Conservation (phyloP, 2,329 filamentous ascomycete genomes). For the Fusarium brachygibbosum region DNA sequence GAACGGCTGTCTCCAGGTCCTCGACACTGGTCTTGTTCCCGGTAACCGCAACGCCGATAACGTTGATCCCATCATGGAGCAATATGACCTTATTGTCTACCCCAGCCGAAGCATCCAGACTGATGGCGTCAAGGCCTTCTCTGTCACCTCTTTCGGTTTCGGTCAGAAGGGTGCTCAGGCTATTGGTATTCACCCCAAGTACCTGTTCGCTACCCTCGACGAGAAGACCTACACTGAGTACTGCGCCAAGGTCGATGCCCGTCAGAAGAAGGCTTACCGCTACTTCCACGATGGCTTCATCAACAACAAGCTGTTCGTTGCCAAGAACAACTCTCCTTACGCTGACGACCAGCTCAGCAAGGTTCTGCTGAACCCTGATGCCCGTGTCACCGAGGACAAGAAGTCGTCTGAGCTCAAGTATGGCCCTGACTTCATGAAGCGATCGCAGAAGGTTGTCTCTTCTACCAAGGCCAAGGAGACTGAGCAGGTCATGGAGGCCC, state of each 20-base stretch:
- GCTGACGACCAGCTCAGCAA: slow-evolving; percentile 86
- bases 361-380: slow-evolving; percentile 94
- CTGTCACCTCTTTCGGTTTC: slow-evolving; percentile 98
- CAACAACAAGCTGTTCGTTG: slow-evolving; percentile 97
- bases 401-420: slow-evolving; percentile 86
- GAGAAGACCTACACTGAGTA: slow-evolving; percentile 85
- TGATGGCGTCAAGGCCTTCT: slow-evolving; percentile 98
- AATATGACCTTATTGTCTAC: slow-evolving; percentile 98
- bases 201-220: slow-evolving; percentile 94
- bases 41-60: slow-evolving; percentile 99
- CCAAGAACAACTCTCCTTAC: slow-evolving; percentile 93
- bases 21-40: slow-evolving; percentile 93
- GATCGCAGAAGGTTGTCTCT: slow-evolving; percentile 67
- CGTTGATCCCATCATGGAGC: slow-evolving; percentile 94
- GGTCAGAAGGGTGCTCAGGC: slow-evolving; percentile 98
- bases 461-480: slow-evolving; percentile 71
- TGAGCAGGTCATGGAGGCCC: slow-evolving; percentile 80
- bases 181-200: slow-evolving; percentile 96
- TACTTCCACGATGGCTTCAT: slow-evolving; percentile 99
- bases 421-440: slow-evolving; percentile 76
- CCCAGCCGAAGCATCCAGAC: slow-evolving; percentile 96
- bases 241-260: slow-evolving; percentile 86
- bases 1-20: slow-evolving; percentile 95
- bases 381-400: slow-evolving; percentile 86
- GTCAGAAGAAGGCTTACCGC: slow-evolving; percentile 98